Percentiles rank a stretch among this genome's conserved stretches.
phyloP scores from a whole-genome alignment of 805 yeast genomes.

The Myxozyma neotropica region DNA sequence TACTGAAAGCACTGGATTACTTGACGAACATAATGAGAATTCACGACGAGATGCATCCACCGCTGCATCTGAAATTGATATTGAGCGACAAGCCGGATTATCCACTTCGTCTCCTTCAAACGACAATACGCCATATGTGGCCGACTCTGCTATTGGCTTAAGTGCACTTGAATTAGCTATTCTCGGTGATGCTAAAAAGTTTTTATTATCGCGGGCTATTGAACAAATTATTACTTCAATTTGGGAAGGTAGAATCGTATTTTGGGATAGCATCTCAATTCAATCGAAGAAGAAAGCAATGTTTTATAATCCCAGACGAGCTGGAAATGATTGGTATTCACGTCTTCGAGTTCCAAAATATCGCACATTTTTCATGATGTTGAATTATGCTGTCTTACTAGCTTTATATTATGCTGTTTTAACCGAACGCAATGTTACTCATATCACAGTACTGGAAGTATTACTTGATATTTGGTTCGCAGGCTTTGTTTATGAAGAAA shows the following conservation, averaged over 20 bases:
- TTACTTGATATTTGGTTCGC: constrained; percentile 82
- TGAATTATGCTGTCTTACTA: constrained; percentile 39
- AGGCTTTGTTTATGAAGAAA: constrained; percentile 86
- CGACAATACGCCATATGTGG: constrained; percentile 27
- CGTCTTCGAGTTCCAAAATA: constrained; percentile 43
- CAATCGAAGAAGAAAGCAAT: constrained; percentile 37
- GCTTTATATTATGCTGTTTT: constrained; percentile 39
- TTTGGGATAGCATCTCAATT: constrained; percentile 41
- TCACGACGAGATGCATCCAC: not conserved
- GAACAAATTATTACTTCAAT: constrained; percentile 38
- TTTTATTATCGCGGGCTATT: constrained; percentile 38
- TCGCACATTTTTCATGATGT: constrained; percentile 39
- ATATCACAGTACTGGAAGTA: constrained; percentile 35
- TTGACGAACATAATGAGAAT: constrained; percentile 5
- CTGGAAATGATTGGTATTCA: constrained; percentile 36
- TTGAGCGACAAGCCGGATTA: constrained; percentile 23
- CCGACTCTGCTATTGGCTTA: constrained; percentile 35
- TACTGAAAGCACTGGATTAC: constrained; percentile 8
- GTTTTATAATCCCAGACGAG: constrained; percentile 31
- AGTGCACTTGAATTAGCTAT: constrained; percentile 39
- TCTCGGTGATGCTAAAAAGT: constrained; percentile 39
- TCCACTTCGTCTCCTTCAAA: not conserved
- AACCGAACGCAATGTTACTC: constrained; percentile 28
- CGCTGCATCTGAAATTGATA: constrained; percentile 19
- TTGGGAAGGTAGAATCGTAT: constrained; percentile 43